Evolutionary conservation across 2,329 filamentous ascomycete genomes (phyloP).

Genomic region (Anthostomella pinea): DNA sequence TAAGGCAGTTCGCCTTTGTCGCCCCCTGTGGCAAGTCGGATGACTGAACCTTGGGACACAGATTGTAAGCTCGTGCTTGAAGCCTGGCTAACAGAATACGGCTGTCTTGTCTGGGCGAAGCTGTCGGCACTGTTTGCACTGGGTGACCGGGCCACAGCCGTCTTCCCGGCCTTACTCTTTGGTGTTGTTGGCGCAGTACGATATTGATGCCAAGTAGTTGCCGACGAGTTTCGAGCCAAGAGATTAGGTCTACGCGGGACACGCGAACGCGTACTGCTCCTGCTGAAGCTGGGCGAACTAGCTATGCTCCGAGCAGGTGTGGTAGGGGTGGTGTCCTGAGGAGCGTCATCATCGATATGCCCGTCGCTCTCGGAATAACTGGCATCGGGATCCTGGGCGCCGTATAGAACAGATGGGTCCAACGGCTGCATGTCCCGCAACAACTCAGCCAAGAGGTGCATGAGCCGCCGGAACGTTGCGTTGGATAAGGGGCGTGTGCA

Average conservation of each 20-base stretch:
- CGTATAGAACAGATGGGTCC: conserved; percentile 49
- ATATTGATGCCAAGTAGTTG: conserved; percentile 44
- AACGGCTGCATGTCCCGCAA: conserved; percentile 71
- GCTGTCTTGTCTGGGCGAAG: conserved; percentile 41
- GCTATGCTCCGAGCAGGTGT: conserved; percentile 31
- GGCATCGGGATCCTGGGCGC: conserved; percentile 23
- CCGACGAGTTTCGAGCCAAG: conserved; percentile 39
- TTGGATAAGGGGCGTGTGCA: conserved; percentile 68
- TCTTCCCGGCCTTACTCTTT: conserved; percentile 36
- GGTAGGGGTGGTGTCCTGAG: conserved; percentile 40
- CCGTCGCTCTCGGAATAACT: conserved; percentile 23
- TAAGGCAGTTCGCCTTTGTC: conserved; percentile 35
- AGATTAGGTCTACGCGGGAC: conserved; percentile 22
- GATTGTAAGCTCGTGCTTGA: conserved; percentile 24
- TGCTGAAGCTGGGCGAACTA: conserved; percentile 24
- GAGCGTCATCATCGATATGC: conserved; percentile 40
- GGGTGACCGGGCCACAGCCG: conserved; percentile 35
- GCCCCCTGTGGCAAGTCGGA: conserved; percentile 42
- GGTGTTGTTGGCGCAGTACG: conserved; percentile 55
- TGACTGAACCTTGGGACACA: conserved; percentile 35
- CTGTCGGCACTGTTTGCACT: conserved; percentile 23
- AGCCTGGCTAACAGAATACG: conserved; percentile 33
- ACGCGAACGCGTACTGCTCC: conserved; percentile 28
- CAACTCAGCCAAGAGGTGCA: conserved; percentile 80
- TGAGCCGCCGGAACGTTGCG: conserved; percentile 69